Base-by-base conservation (phyloP, 1,139 yeast species). In the Citeromyces siamensis region DNA sequence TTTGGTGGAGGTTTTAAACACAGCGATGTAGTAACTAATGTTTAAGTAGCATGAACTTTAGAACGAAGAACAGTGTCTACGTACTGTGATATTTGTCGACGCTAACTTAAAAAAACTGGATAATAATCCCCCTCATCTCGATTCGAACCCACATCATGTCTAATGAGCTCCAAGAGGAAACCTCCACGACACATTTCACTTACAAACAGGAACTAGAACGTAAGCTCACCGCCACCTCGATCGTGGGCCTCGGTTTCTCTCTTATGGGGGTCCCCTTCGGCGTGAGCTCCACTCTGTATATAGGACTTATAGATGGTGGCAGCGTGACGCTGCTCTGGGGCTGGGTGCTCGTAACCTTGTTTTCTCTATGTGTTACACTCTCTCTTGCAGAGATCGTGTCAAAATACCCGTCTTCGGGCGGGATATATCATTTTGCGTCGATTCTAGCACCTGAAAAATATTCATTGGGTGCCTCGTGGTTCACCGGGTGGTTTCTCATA, bases 261-360 rank as follows among this genome's bases (percentile, higher is more conserved):
- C 56, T 80, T 19, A 79, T 80, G 88, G 82, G 83, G 16, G 86
- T 82, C 0, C 88, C 86, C 0, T 67, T 80, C 51, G 86, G 88
- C 1, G 64, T 80, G 47, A 73, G 84, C 4, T 73, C 83, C 1
- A 78, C 85, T 0, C 60, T 80, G 49, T 72, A 79, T 55, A 77
- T 78, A 34, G 75, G 82, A 1, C 58, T 80, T 39, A 64, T 75
- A 16, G 81, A 79, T 52, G 90, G 90, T 6, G 84, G 84, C 0
- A 78, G 79, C 40, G 75, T 74, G 9, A 77, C 88, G 0, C 73
- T 80, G 36, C 57, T 80, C 34, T 73, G 76, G 54, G 90, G 90
- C 0, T 80, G 84, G 75, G 45, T 77, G 2, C 56, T 75, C 2
- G 80, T 78, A 33, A 74, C 79, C 3, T 46, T 78, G 18, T 72